A percentile compares a stretch with the other conserved stretches of the same genome.
Conservation (phyloP, 1,139 yeast species). For the Yamadazyma trypodendri region DNA sequence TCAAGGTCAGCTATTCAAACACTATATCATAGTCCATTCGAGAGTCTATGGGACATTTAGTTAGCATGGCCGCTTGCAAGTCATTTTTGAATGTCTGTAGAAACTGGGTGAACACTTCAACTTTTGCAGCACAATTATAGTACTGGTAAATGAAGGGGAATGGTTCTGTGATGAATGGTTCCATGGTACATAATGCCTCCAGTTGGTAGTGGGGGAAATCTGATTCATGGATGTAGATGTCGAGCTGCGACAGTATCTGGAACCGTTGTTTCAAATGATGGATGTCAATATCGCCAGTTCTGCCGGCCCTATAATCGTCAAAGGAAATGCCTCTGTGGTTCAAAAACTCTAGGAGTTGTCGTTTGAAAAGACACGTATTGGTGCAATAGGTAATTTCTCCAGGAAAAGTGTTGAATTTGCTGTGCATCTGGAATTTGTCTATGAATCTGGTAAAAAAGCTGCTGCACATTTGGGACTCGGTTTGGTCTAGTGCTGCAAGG, state of each 20-base stretch:
- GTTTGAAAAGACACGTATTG: slow-evolving; percentile 7
- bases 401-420: not conserved
- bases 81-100: slow-evolving; percentile 1
- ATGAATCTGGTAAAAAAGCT: not conserved
- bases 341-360: slow-evolving; percentile 13
- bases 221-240: slow-evolving; percentile 14
- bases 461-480: not conserved
- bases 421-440: not conserved
- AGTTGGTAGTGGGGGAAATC: slow-evolving; percentile 15
- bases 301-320: slow-evolving; percentile 13
- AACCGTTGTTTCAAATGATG: slow-evolving; percentile 5
- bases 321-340: slow-evolving; percentile 3
- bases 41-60: slow-evolving; percentile 2
- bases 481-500: slow-evolving; percentile 1
- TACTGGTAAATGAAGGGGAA: slow-evolving; percentile 9
- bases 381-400: not conserved
- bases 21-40: slow-evolving; percentile 6
- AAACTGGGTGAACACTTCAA: slow-evolving; percentile 3
- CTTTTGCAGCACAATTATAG: slow-evolving; percentile 6
- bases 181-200: slow-evolving; percentile 7
- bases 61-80: slow-evolving; percentile 1
- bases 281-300: not conserved
- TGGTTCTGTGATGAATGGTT: slow-evolving; percentile 4
- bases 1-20: not conserved
- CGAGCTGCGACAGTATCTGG: slow-evolving; percentile 5